Evolutionary conservation across 129 eudicot species (phyloP).

Genomic region (Artemisia annua): DNA sequence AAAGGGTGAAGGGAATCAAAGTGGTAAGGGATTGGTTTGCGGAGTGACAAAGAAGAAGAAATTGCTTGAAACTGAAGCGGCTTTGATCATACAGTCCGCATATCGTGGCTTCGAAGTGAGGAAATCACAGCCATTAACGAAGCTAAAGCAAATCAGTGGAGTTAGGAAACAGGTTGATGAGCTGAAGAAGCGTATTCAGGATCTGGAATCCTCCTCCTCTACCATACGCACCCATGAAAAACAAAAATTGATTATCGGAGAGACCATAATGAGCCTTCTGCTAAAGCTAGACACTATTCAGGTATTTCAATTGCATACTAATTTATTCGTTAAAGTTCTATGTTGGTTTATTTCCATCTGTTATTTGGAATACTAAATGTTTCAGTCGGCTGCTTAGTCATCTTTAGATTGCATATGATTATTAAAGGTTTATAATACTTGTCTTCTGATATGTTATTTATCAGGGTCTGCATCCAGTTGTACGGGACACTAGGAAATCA

Average conservation of each 20-base stretch:
- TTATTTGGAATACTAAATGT: not conserved
- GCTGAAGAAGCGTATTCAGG: conserved; percentile 12
- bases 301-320: conserved; percentile 30
- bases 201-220: conserved; percentile 12
- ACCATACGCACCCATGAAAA: conserved; percentile 20
- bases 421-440: not conserved
- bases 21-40: not conserved
- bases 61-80: conserved; percentile 63
- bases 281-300: conserved; percentile 73
- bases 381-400: not conserved
- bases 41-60: conserved; percentile 9
- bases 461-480: conserved; percentile 68
- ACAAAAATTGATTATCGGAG: conserved; percentile 43
- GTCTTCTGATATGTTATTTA: not conserved
- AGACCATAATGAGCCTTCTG: conserved; percentile 71
- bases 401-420: too few relatives aligned
- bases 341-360: not conserved
- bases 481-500: conserved; percentile 63
- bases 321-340: not conserved
- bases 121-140: conserved; percentile 53
- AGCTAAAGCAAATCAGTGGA: not conserved
- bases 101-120: conserved; percentile 71
- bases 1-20: conserved; percentile 1
- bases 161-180: conserved; percentile 10
- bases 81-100: conserved; percentile 59